Conservation (phyloP, 2,329 filamentous ascomycete species). For the Macrophomina phaseolina region DNA sequence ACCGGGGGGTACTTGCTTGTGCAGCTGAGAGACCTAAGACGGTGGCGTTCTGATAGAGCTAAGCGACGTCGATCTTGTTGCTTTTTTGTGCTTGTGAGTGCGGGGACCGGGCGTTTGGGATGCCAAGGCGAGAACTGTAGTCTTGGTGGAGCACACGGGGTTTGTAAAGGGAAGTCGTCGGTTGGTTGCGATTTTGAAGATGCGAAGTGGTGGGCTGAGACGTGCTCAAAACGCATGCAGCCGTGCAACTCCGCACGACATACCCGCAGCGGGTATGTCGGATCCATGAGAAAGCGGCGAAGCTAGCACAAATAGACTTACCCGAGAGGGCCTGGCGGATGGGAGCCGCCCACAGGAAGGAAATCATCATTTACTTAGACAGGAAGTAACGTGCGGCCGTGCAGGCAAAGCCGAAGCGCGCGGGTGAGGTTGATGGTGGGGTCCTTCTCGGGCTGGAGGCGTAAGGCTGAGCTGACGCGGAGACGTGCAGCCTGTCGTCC, state of each 20-base stretch:
- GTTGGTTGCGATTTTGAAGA: not conserved
- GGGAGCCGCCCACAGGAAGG: not conserved
- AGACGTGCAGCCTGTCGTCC: not conserved
- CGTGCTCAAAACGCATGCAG: not conserved
- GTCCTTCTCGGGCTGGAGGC: not conserved
- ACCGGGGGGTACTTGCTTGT: not conserved
- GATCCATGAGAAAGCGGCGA: not conserved
- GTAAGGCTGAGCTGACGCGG: conserved; percentile 21
- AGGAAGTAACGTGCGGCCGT: not conserved
- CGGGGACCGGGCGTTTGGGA: not conserved
- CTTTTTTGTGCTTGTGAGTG: not conserved
- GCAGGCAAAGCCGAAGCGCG: not conserved
- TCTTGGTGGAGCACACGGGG: not conserved
- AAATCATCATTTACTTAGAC: not conserved
- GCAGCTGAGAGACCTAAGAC: conserved; percentile 2
- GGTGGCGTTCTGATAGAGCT: not conserved
- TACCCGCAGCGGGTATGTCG: not conserved
- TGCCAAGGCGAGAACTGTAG: conserved; percentile 8
- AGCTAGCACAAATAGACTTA: too few species aligned
- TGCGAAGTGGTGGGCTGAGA: not conserved
- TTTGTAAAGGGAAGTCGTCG: not conserved
- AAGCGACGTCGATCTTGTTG: conserved; percentile 10
- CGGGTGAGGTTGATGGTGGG: not conserved
- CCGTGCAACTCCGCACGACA: not conserved
- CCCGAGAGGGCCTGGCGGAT: not conserved